Percentiles rank a stretch among this genome's conserved stretches.
Conservation (phyloP, 768 basidiomycete species). For the Trametes sanguinea region DNA sequence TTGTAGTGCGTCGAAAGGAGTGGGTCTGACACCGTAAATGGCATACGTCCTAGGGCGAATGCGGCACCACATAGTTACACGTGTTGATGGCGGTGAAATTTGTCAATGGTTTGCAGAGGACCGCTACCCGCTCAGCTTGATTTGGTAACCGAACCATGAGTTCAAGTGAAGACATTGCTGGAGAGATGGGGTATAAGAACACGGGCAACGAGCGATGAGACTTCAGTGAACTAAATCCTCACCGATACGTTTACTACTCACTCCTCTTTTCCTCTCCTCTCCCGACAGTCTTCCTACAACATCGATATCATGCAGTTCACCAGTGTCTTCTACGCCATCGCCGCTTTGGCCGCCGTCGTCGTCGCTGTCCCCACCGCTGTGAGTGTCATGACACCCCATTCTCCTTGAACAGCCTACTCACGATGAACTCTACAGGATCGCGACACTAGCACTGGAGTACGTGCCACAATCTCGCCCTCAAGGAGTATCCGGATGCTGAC, state of each 20-base stretch:
- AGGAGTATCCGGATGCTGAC: background rate
- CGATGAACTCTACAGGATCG: background rate
- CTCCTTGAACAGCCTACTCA: background rate
- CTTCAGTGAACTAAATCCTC: slow-evolving; percentile 2
- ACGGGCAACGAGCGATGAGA: background rate
- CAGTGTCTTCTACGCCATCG: background rate
- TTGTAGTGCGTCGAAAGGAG: background rate
- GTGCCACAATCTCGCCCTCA: background rate
- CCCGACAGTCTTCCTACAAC: background rate
- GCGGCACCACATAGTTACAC: background rate
- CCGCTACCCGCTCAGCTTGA: too few species aligned
- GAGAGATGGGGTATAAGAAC: background rate
- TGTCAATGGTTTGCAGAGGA: background rate
- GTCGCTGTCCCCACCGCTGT: slow-evolving; percentile 3
- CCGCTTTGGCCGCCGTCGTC: background rate
- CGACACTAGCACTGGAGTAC: background rate
- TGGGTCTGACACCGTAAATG: background rate
- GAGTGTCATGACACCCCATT: background rate
- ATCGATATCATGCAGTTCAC: background rate
- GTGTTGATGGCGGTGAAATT: background rate
- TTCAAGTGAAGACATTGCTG: background rate
- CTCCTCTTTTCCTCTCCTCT: too few species aligned
- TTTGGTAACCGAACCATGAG: background rate
- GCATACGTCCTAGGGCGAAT: background rate
- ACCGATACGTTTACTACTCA: background rate